phyloP scores from a whole-genome alignment of 129 eudicot genomes.

The Heracleum sosnowskyi region DNA sequence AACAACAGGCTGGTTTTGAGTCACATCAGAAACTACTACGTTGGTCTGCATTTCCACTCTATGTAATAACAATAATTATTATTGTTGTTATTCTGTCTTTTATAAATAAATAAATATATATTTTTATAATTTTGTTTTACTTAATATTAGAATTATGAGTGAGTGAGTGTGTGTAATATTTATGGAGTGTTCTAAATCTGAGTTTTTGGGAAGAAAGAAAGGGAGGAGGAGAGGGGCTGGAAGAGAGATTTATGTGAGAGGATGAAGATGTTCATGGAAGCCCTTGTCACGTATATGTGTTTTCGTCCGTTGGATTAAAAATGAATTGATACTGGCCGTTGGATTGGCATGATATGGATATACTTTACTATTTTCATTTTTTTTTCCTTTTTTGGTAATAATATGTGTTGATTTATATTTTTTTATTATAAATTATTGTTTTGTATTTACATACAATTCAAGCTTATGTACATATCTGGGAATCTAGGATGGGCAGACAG shows the following conservation, averaged over 20 bases:
- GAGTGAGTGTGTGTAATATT: too few relatives aligned
- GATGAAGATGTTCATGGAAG: background rate
- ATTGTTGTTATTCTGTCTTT: too few relatives aligned
- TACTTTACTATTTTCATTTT: background rate
- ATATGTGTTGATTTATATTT: too few relatives aligned
- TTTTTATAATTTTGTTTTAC: too few relatives aligned
- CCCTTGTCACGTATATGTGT: background rate
- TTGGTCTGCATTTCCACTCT: background rate
- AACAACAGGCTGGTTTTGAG: constrained; percentile 12
- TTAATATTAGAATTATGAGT: too few relatives aligned
- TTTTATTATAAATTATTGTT: too few relatives aligned
- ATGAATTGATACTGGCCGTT: background rate
- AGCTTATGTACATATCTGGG: too few relatives aligned
- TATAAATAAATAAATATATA: too few relatives aligned
- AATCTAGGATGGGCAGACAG: background rate
- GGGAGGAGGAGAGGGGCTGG: background rate
- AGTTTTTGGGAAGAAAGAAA: background rate
- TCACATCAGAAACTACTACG: background rate
- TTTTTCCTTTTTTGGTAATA: background rate
- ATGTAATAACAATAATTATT: too few relatives aligned
- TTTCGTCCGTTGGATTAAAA: background rate
- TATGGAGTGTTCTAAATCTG: background rate
- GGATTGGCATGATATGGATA: background rate
- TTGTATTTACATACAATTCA: too few relatives aligned
- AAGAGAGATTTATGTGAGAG: background rate